phyloP scores from a whole-genome alignment of 2,329 filamentous ascomycete genomes.

The Periconia macrospinosa region DNA sequence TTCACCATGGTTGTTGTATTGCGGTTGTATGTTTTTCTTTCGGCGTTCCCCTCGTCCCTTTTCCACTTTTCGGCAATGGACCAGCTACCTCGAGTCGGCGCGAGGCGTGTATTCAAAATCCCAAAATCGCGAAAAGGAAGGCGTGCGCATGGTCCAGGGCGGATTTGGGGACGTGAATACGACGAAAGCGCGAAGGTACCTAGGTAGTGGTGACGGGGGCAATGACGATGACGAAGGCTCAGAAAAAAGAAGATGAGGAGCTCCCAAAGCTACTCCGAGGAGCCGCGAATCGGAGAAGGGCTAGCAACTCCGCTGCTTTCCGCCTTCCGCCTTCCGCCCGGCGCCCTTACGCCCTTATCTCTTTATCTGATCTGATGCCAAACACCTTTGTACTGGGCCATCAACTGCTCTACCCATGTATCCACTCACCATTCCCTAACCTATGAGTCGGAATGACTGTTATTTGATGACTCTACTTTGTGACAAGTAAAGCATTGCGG shows the following conservation, averaged over 20 bases:
- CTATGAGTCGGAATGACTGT: too few relatives aligned
- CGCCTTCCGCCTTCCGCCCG: too few relatives aligned
- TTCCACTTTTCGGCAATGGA: constrained; percentile 12
- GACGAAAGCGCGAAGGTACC: background rate
- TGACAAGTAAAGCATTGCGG: too few relatives aligned
- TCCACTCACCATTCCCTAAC: too few relatives aligned
- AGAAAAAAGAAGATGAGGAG: constrained; percentile 1
- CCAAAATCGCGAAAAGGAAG: constrained; percentile 23
- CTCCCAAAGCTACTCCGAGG: background rate
- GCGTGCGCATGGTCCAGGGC: constrained; percentile 30
- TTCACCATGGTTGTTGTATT: constrained; percentile 40
- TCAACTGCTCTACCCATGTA: too few relatives aligned
- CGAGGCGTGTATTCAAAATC: constrained; percentile 25
- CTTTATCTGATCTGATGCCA: constrained; percentile 26
- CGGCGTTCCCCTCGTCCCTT: background rate
- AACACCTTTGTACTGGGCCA: background rate
- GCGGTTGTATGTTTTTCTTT: background rate
- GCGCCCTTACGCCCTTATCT: background rate
- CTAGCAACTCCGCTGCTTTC: background rate
- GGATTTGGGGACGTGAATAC: constrained; percentile 1
- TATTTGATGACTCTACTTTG: too few relatives aligned
- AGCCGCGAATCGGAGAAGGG: background rate
- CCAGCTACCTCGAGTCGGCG: constrained; percentile 26
- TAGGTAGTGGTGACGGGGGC: constrained; percentile 24
- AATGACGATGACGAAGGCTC: constrained; percentile 17